phyloP scores from a whole-genome alignment of 495 filamentous ascomycete species.

The Annulohypoxylon moriforme region DNA sequence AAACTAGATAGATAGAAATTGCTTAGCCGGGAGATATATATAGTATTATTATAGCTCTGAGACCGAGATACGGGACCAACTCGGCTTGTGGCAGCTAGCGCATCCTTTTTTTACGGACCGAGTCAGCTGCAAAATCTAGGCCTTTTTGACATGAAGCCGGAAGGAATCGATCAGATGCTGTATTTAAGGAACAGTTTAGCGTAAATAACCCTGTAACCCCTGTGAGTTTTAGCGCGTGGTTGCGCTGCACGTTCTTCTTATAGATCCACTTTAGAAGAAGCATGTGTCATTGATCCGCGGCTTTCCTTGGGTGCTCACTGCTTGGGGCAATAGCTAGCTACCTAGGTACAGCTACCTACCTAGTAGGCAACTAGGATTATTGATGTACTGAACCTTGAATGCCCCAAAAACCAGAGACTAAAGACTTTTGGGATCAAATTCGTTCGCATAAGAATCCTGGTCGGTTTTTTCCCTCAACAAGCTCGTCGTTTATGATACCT shows the following conservation, averaged over 20 bases:
- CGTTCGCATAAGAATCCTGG: conserved; percentile 21
- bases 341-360: neutral
- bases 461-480: conserved; percentile 39
- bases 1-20: neutral
- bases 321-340: neutral
- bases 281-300: conserved; percentile 43
- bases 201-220: conserved; percentile 17
- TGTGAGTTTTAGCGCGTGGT: conserved; percentile 28
- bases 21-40: neutral
- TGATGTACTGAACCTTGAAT: neutral
- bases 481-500: conserved; percentile 15
- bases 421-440: conserved; percentile 7
- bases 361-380: neutral
- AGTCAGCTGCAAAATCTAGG: conserved; percentile 31
- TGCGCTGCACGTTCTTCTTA: conserved; percentile 17
- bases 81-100: conserved; percentile 36
- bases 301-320: conserved; percentile 26
- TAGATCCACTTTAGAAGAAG: conserved; percentile 29
- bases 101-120: conserved; percentile 2
- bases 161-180: conserved; percentile 21
- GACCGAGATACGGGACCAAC: neutral
- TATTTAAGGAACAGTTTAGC: conserved; percentile 33
- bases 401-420: neutral
- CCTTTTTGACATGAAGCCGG: conserved; percentile 4
- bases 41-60: neutral